Evolutionary conservation across 164 flowering plant genomes (phyloP).

Genomic region (Protea cynaroides): DNA sequence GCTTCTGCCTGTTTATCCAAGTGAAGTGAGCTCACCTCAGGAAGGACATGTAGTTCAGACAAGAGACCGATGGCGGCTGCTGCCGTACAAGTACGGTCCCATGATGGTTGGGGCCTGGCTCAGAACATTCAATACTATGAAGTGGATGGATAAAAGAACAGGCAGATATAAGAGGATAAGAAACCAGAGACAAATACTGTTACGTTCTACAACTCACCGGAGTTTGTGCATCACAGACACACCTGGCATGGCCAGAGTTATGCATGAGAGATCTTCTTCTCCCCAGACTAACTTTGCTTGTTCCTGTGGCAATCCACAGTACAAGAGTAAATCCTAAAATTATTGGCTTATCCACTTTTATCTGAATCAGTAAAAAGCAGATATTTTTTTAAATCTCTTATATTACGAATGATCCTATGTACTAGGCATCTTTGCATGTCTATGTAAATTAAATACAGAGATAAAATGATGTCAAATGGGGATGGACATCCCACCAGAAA

Average conservation of each 20-base stretch:
- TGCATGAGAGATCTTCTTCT: slow-evolving; percentile 61
- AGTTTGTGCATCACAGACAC: slow-evolving; percentile 91
- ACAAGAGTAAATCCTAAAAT: background rate
- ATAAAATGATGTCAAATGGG: background rate
- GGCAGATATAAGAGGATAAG: background rate
- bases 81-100: slow-evolving; percentile 97
- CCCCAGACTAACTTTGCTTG: slow-evolving; percentile 62
- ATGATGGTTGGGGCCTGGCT: slow-evolving; percentile 93
- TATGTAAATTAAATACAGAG: too few species aligned
- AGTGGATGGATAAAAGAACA: background rate
- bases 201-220: slow-evolving; percentile 32
- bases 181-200: background rate
- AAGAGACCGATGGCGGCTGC: slow-evolving; percentile 83
- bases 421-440: too few species aligned
- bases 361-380: background rate
- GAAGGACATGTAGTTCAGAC: slow-evolving; percentile 55
- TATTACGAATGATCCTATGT: too few species aligned
- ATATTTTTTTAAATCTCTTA: too few species aligned
- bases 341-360: background rate
- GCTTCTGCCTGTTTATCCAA: slow-evolving; percentile 70
- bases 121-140: background rate
- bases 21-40: slow-evolving; percentile 34
- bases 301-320: slow-evolving; percentile 38
- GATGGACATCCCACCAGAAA: background rate
- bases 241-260: slow-evolving; percentile 50